Conservation (phyloP, 805 yeast species). For the Schizosaccharomyces lindneri region DNA sequence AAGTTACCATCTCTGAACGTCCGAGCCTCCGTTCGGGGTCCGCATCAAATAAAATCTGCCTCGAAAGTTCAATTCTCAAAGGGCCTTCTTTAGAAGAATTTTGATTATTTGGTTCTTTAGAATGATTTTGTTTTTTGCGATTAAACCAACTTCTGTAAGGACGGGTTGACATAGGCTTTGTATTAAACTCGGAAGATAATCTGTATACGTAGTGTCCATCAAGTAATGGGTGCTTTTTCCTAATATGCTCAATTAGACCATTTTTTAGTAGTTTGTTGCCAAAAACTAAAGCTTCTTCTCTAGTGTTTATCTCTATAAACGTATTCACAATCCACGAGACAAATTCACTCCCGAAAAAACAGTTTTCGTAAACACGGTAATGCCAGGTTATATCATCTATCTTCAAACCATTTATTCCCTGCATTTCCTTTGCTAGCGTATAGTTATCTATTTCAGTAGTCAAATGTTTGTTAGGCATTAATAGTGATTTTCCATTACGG, state of each 20-base stretch:
- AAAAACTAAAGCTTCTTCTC: conserved; percentile 61
- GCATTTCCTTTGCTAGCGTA: conserved; percentile 30
- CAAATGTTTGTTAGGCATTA: background rate
- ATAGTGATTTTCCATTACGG: background rate
- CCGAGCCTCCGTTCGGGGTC: conserved; percentile 51
- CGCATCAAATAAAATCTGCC: conserved; percentile 40
- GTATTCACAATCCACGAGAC: conserved; percentile 66
- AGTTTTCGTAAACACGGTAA: conserved; percentile 46
- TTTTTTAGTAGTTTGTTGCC: conserved; percentile 57
- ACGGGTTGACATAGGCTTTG: background rate
- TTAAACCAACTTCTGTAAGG: conserved; percentile 1
- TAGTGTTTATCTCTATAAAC: conserved; percentile 50
- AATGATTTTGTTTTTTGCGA: background rate
- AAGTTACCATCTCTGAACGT: conserved; percentile 51
- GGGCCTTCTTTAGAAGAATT: background rate
- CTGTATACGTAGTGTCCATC: conserved; percentile 87
- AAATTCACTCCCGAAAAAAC: conserved; percentile 66
- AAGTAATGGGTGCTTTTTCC: conserved; percentile 53
- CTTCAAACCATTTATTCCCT: conserved; percentile 30
- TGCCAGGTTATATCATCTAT: conserved; percentile 80
- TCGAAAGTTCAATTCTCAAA: conserved; percentile 32
- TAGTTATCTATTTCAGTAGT: conserved; percentile 19
- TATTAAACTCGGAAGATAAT: conserved; percentile 27
- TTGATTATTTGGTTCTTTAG: background rate
- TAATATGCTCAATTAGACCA: conserved; percentile 59